Conservation (phyloP, 805 yeast genomes). For the Ascoidea asiatica region DNA sequence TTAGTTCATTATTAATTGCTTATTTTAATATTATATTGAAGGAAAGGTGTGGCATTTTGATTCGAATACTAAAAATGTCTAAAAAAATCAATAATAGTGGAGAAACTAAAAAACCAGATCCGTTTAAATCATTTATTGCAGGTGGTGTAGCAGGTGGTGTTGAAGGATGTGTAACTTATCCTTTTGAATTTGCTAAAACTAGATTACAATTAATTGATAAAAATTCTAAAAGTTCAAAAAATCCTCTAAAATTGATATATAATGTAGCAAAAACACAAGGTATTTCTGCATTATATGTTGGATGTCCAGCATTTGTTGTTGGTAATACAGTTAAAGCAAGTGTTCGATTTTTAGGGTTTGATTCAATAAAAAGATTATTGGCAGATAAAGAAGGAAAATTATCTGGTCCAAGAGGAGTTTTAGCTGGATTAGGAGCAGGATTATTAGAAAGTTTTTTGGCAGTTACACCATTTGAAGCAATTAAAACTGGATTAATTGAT, state of each 20-base stretch:
- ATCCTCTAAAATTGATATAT: slow-evolving; percentile 72
- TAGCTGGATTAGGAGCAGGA: slow-evolving; percentile 98
- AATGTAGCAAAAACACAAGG: slow-evolving; percentile 73
- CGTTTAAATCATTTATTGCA: slow-evolving; percentile 73
- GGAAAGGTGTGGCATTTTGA: too few relatives aligned
- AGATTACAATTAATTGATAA: slow-evolving; percentile 73
- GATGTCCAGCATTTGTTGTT: slow-evolving; percentile 92
- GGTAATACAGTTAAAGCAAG: slow-evolving; percentile 96
- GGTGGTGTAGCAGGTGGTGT: slow-evolving; percentile 97
- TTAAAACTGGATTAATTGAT: slow-evolving; percentile 90
- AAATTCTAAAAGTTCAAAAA: slow-evolving; percentile 50
- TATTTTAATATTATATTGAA: too few relatives aligned
- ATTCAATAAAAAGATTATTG: slow-evolving; percentile 62
- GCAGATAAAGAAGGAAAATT: slow-evolving; percentile 79
- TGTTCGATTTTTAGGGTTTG: slow-evolving; percentile 89
- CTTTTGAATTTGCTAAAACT: slow-evolving; percentile 95
- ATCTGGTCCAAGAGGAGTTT: slow-evolving; percentile 79
- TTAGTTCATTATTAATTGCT: too few relatives aligned
- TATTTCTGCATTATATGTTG: slow-evolving; percentile 66
- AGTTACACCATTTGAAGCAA: slow-evolving; percentile 94
- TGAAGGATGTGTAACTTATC: slow-evolving; percentile 86
- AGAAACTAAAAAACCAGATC: slow-evolving; percentile 35
- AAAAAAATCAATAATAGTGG: too few relatives aligned
- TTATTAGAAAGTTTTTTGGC: slow-evolving; percentile 83
- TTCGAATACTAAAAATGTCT: too few relatives aligned